These are phyloP conservation scores for Hypomontagnella monticulosa DNA, from an alignment of 495 filamentous ascomycete species.

Conservation along the genomic window DNA sequence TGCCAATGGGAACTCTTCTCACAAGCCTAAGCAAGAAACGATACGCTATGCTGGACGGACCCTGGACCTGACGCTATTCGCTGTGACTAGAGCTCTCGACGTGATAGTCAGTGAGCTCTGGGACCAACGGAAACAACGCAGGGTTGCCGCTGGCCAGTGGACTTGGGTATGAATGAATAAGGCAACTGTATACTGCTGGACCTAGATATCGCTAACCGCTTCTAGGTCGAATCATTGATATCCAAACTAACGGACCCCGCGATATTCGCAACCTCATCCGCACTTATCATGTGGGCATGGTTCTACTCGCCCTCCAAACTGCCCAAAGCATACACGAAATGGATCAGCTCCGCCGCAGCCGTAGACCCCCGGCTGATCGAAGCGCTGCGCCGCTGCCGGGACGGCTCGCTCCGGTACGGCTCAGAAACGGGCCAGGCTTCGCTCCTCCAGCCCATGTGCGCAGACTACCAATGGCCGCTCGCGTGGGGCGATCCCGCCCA, in stretches of 20 bases:
- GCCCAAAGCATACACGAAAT: constrained; percentile 81
- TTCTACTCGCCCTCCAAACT: constrained; percentile 77
- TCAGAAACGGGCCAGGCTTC: constrained; percentile 77
- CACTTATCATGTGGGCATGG: constrained; percentile 93
- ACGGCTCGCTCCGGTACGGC: constrained; percentile 75
- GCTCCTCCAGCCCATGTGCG: constrained; percentile 78
- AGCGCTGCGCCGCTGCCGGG: constrained; percentile 73
- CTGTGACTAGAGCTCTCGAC: constrained; percentile 78
- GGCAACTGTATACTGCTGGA: not conserved
- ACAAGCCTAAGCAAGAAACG: constrained; percentile 42
- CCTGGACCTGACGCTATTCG: constrained; percentile 86
- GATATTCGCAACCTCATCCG: constrained; percentile 78
- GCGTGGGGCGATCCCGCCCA: constrained; percentile 80
- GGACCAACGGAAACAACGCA: constrained; percentile 57
- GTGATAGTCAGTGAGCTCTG: constrained; percentile 73
- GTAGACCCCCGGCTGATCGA: constrained; percentile 82
- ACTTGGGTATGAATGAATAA: constrained; percentile 50
- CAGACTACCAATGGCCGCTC: constrained; percentile 73
- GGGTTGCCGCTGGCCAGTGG: constrained; percentile 56
- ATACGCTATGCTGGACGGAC: constrained; percentile 74
- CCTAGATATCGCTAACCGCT: constrained; percentile 21
- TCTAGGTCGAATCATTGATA: constrained; percentile 57
- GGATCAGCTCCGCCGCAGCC: constrained; percentile 81
- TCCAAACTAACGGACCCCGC: constrained; percentile 70
- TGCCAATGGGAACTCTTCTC: constrained; percentile 33